phyloP scores from a whole-genome alignment of 2,329 filamentous ascomycete genomes.

The Leptosphaerulina australis region DNA sequence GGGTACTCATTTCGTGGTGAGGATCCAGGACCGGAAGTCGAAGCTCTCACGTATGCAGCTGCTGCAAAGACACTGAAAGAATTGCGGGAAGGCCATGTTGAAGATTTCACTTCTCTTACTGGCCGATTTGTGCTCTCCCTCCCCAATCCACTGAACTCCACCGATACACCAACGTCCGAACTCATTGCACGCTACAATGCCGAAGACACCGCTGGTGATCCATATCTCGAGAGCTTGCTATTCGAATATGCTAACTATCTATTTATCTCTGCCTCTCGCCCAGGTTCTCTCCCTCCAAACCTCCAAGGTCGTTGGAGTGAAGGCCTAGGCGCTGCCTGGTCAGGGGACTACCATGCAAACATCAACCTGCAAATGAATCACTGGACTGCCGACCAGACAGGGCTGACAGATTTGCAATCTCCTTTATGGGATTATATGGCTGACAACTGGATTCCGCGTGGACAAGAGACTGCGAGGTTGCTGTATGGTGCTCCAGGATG shows the following conservation, averaged over 20 bases:
- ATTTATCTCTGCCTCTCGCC: constrained; percentile 61
- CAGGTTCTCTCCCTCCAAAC: constrained; percentile 60
- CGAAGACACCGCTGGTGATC: constrained; percentile 49
- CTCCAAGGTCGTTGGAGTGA: constrained; percentile 64
- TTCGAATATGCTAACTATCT: constrained; percentile 62
- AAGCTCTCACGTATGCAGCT: constrained; percentile 43
- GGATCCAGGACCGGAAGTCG: constrained; percentile 53
- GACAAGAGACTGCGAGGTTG: constrained; percentile 58
- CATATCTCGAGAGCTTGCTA: constrained; percentile 59
- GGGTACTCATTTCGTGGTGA: constrained; percentile 58
- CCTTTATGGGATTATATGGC: constrained; percentile 61
- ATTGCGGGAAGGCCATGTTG: constrained; percentile 47
- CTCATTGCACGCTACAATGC: constrained; percentile 40
- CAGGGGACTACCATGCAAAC: constrained; percentile 63
- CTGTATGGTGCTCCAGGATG: constrained; percentile 63
- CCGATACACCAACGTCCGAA: constrained; percentile 47
- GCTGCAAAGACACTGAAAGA: constrained; percentile 39
- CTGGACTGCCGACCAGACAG: constrained; percentile 62
- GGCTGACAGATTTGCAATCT: constrained; percentile 54
- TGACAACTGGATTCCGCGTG: constrained; percentile 61
- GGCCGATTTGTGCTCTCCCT: constrained; percentile 53
- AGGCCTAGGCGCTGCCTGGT: constrained; percentile 55
- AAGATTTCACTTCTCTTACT: constrained; percentile 52
- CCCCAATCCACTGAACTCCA: constrained; percentile 54
- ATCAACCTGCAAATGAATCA: constrained; percentile 69